phyloP scores from a whole-genome alignment of 805 yeast genomes.

The Cyberlindnera veronae region DNA sequence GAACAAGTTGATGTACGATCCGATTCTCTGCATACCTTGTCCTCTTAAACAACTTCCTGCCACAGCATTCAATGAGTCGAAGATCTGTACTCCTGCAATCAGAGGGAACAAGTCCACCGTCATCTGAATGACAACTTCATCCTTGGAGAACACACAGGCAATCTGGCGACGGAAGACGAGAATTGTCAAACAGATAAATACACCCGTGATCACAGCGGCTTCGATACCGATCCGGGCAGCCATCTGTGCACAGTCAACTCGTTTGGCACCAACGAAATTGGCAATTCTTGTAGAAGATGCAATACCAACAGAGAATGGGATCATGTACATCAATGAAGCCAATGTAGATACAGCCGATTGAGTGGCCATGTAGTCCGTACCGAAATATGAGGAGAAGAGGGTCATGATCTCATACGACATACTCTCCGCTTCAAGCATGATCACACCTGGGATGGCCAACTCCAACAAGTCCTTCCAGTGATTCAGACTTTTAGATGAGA shows the following conservation, averaged over 20 bases:
- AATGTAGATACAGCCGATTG: constrained; percentile 70
- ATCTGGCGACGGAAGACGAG: constrained; percentile 45
- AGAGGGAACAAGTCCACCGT: constrained; percentile 53
- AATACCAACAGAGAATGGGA: constrained; percentile 73
- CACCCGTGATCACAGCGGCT: constrained; percentile 42
- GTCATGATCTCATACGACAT: constrained; percentile 72
- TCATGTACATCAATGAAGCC: constrained; percentile 61
- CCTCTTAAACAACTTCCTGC: constrained; percentile 82
- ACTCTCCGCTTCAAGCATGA: constrained; percentile 77
- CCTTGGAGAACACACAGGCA: constrained; percentile 58
- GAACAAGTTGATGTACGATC: constrained; percentile 64
- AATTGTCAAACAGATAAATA: constrained; percentile 48
- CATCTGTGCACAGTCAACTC: constrained; percentile 43
- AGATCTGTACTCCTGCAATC: constrained; percentile 63
- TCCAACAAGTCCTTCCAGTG: constrained; percentile 58
- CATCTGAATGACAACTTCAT: constrained; percentile 49
- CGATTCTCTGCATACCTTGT: constrained; percentile 79
- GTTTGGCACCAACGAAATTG: constrained; percentile 60
- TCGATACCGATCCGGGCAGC: constrained; percentile 42
- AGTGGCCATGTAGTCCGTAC: constrained; percentile 66
- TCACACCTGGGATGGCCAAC: constrained; percentile 69
- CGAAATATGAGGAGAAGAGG: constrained; percentile 64
- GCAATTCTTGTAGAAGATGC: constrained; percentile 74
- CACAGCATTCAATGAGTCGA: constrained; percentile 64
- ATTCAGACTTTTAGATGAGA: constrained; percentile 18